Evolutionary conservation across 2,329 filamentous ascomycete genomes (phyloP), one percentile per base, ranked within the genome.

Genomic region (Penicillium vulpinum): DNA sequence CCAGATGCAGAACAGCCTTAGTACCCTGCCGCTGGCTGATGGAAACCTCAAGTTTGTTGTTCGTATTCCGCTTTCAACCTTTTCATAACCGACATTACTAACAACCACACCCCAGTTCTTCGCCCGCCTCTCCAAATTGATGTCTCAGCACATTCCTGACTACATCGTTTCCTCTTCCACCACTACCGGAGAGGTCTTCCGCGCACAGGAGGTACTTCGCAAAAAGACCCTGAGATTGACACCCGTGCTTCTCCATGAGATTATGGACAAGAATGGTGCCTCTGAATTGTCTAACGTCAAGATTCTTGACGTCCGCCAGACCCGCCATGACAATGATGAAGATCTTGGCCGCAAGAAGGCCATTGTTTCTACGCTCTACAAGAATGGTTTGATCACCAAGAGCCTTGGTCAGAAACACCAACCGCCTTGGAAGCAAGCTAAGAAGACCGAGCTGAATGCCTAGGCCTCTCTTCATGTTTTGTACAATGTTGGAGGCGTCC

Each of bases 71-170:
- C 36, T 10, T 46, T 9, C 41, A 33, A 10, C 3, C 18, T 46
- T 54, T 43, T 43, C 3, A n/a, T 29, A 16, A 24, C 46, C 31
- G 44, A 44, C 39, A 21, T 53, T 24, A 53, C 60, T 61, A 62
- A 62, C 44, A 26, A 13, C 29, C 24, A 6, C n/a, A 16, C 31
- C 22, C 31, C 26, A 97, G 92, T 82, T 94, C 62, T 78, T 87
- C 67, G 96, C 96, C 77, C 88, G 91, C 57, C 78, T 92, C 59
- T 85, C 88, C 72, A 89, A 94, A 72, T 81, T 96, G 58, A 92
- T 88, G n/a, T 90, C 91, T 59, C 84, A 87, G 59, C 83, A 85
- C 57, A 80, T 96, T 62, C 81, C 89, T 16, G 93, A 97, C 74
- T 79, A 84, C 45, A 82, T 83, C 63, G 82, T 95, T 59, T 76